Conservation (phyloP, 768 basidiomycete genomes). For the Favolaschia claudopus region DNA sequence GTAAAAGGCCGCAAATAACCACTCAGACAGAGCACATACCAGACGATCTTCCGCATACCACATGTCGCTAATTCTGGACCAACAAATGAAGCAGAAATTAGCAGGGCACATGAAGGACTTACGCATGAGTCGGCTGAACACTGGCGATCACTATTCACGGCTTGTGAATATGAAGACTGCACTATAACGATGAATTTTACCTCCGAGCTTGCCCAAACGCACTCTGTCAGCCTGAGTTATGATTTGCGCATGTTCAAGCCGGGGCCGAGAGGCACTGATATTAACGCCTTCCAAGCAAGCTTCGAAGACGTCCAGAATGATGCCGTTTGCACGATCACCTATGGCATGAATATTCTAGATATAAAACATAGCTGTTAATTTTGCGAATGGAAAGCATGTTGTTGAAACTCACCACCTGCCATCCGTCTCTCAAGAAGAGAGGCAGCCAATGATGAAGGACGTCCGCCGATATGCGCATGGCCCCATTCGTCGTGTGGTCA, state of each 20-base stretch:
- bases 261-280: constrained; percentile 72
- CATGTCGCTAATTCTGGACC: constrained; percentile 80
- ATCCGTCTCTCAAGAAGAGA: constrained; percentile 78
- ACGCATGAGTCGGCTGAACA: constrained; percentile 91
- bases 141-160: constrained; percentile 78
- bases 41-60: constrained; percentile 86
- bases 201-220: constrained; percentile 80
- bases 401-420: constrained; percentile 81
- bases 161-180: constrained; percentile 15
- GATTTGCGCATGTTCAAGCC: constrained; percentile 93
- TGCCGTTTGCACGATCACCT: constrained; percentile 86
- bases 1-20: background rate
- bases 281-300: constrained; percentile 64
- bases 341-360: constrained; percentile 90
- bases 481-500: constrained; percentile 76
- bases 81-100: constrained; percentile 2
- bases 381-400: background rate
- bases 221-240: constrained; percentile 78
- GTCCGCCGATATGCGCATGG: constrained; percentile 75
- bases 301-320: constrained; percentile 87
- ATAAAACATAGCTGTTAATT: background rate
- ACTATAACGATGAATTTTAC: constrained; percentile 48
- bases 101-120: constrained; percentile 38
- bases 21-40: constrained; percentile 47
- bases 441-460: constrained; percentile 69